These are phyloP conservation scores for Cryptosporidium felis DNA, from an alignment of 169 alveolate genomes.

Conservation along the genomic window DNA sequence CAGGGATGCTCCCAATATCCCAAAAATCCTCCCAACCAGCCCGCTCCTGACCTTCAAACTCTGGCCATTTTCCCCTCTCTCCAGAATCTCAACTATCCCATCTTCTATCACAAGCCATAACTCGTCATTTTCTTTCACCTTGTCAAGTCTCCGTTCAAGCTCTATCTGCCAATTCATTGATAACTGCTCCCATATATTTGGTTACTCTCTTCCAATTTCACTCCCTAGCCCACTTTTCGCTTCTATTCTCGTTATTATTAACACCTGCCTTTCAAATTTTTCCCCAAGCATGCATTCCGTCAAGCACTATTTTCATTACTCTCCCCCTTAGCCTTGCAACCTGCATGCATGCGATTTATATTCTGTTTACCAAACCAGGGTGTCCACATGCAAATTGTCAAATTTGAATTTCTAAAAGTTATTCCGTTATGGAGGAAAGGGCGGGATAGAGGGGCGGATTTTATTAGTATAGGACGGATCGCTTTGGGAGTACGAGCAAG, in stretches of 20 bases:
- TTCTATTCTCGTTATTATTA: too few relatives aligned
- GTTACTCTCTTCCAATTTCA: not conserved
- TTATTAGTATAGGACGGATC: too few relatives aligned
- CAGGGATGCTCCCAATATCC: not conserved
- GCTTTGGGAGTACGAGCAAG: too few relatives aligned
- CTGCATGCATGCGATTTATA: conserved; percentile 29
- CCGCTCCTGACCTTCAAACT: not conserved
- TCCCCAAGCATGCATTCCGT: too few relatives aligned
- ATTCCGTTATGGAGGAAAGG: too few relatives aligned
- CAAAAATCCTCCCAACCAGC: conserved; percentile 12
- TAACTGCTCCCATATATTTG: not conserved
- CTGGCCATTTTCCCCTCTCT: not conserved
- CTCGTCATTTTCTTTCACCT: conserved; percentile 9
- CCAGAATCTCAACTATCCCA: conserved; percentile 34
- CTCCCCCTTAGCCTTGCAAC: not conserved
- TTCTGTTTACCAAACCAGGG: not conserved
- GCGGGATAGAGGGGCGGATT: too few relatives aligned
- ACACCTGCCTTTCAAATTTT: too few relatives aligned
- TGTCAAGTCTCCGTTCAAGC: conserved; percentile 47
- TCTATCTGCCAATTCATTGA: conserved; percentile 64
- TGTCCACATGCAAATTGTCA: not conserved
- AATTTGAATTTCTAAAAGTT: too few relatives aligned
- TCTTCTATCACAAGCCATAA: conserved; percentile 36
- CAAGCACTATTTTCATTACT: not conserved
- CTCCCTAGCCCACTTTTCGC: not conserved